Evolutionary conservation across 2,329 filamentous ascomycete species (phyloP), one percentile per base, ranked within the genome.

Genomic region (Esteya vermicola): DNA sequence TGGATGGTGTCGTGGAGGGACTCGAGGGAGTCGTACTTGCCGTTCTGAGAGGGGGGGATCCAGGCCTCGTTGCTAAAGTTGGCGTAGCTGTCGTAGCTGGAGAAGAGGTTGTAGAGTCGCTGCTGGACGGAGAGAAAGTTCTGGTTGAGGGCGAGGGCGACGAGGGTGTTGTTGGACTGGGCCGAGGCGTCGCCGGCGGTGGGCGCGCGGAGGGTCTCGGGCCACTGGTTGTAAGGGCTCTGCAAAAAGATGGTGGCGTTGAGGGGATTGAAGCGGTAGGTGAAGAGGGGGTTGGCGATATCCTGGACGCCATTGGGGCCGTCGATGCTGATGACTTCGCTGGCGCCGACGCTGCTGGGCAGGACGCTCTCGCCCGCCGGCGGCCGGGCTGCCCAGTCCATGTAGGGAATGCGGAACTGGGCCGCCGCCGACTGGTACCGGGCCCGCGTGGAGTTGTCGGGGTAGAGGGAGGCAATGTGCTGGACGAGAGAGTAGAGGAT

Each of bases 41-140:
- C 59, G 28, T 66, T 57, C 36, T 65, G 62, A 13, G 59, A 59
- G 4, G 62, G 58, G 8, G 58, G 54, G n/a, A 67, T 65, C 69
- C 71, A 78, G 1, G 68, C 72, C 52, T 82, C 76, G 51, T 78
- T 86, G 50, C 78, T 77, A 52, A 85, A 83, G 14, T 70, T 63
- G 14, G 72, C 72, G 52, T 78, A 84, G 47, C 83, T 71, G 34
- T 70, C 63, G 52, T 82, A 84, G 43, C 70, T 74, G 9, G 77
- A 74, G 45, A 82, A 72, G 2, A 85, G 62, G 38, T 74, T 77
- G 50, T 77, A 80, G 2, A 86, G 62, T 12, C 83, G 68, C 46
- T 75, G 65, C 50, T 76, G 70, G 28, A 78, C 65, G 13, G 67
- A 67, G 3, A 62, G 55, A 6, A 73, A 62, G 45, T 68, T 71